phyloP scores from a whole-genome alignment of 164 flowering plant species.

The Aristolochia californica region DNA sequence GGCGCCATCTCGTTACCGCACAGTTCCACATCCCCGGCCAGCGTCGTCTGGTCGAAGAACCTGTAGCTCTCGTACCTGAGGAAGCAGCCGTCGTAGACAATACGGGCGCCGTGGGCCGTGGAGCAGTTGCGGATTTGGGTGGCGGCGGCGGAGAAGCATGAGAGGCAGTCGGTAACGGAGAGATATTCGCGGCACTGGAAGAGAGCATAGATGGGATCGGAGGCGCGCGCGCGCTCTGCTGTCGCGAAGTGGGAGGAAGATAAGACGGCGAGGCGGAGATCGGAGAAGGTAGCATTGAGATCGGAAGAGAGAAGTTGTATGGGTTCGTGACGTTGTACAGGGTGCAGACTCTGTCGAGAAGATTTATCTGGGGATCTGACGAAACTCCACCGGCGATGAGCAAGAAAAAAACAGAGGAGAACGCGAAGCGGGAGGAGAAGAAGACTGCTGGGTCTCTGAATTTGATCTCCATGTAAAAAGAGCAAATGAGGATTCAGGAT shows the following conservation, averaged over 20 bases:
- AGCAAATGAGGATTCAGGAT: no score
- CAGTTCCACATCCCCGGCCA: slow-evolving; percentile 17
- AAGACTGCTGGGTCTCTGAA: background rate
- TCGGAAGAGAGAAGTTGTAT: slow-evolving; percentile 7
- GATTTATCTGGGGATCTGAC: slow-evolving; percentile 14
- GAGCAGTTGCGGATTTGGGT: slow-evolving; percentile 36
- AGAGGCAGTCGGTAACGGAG: slow-evolving; percentile 29
- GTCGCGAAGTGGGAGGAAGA: slow-evolving; percentile 24
- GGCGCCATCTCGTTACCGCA: slow-evolving; percentile 30
- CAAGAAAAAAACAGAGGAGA: background rate
- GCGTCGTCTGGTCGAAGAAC: slow-evolving; percentile 37
- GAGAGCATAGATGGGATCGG: slow-evolving; percentile 33
- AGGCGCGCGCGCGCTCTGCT: slow-evolving; percentile 12
- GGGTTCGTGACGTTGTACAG: slow-evolving; percentile 13
- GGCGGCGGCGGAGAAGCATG: slow-evolving; percentile 26
- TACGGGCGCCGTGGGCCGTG: slow-evolving; percentile 36
- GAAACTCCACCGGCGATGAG: background rate
- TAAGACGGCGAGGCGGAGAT: slow-evolving; percentile 7
- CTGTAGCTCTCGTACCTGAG: slow-evolving; percentile 42
- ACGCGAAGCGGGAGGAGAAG: background rate
- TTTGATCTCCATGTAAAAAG: no score
- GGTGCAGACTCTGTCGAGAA: slow-evolving; percentile 14
- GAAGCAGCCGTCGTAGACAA: slow-evolving; percentile 44
- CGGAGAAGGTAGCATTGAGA: slow-evolving; percentile 8
- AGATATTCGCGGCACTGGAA: slow-evolving; percentile 40